Percentiles rank a stretch among this genome's conserved stretches.
Conservation (phyloP, 768 basidiomycete species). For the Leccinum pellstonianum region DNA sequence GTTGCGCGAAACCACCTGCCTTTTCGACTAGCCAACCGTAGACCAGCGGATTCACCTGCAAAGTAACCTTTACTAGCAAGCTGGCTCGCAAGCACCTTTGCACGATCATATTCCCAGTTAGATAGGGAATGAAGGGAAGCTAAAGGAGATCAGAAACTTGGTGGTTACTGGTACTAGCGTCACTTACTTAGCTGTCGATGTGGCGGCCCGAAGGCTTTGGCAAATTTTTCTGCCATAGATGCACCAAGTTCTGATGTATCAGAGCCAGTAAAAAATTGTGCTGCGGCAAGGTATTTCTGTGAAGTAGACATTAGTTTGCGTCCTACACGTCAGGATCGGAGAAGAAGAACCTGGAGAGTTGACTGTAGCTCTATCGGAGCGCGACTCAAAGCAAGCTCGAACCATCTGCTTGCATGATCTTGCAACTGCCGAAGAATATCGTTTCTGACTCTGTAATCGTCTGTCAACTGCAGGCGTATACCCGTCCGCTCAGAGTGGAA, state of each 20-base stretch:
- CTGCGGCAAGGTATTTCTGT: slow-evolving; percentile 86
- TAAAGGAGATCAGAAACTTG: slow-evolving; percentile 24
- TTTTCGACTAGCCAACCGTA: slow-evolving; percentile 65
- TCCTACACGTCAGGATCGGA: not conserved
- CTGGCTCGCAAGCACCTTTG: slow-evolving; percentile 80
- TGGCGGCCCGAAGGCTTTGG: slow-evolving; percentile 73
- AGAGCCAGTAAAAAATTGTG: slow-evolving; percentile 63
- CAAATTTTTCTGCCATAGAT: slow-evolving; percentile 83
- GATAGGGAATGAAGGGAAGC: slow-evolving; percentile 55
- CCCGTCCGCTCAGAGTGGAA: slow-evolving; percentile 77
- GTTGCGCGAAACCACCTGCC: slow-evolving; percentile 39
- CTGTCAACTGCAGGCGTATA: slow-evolving; percentile 77
- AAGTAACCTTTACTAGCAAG: slow-evolving; percentile 91
- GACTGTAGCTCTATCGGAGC: slow-evolving; percentile 93
- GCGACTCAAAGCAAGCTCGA: slow-evolving; percentile 79
- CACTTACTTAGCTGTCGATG: slow-evolving; percentile 74
- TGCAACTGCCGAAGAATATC: slow-evolving; percentile 78
- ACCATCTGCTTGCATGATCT: slow-evolving; percentile 76
- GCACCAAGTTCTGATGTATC: slow-evolving; percentile 89
- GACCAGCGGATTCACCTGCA: slow-evolving; percentile 80
- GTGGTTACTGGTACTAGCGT: not conserved
- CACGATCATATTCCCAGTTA: slow-evolving; percentile 73
- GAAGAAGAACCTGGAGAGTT: slow-evolving; percentile 70
- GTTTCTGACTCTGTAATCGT: slow-evolving; percentile 82
- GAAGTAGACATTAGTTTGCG: not conserved